Percentiles rank a stretch among this genome's conserved stretches.
These are phyloP conservation scores for Orbilia oligospora DNA, from an alignment of 2,329 filamentous ascomycete species.

Conservation along the genomic window DNA sequence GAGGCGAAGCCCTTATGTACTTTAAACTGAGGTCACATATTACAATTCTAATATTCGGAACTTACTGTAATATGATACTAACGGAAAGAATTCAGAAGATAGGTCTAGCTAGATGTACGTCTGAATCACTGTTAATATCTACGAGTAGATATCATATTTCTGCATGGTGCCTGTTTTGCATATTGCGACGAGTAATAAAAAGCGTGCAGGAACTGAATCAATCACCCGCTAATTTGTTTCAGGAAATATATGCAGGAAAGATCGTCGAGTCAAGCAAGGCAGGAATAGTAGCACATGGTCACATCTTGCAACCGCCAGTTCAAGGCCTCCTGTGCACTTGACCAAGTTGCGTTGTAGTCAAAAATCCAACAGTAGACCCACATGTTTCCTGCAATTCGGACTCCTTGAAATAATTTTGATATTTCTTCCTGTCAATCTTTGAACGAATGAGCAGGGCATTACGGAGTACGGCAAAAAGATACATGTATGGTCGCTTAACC, in stretches of 20 bases:
- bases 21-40: not conserved
- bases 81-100: not conserved
- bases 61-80: not conserved
- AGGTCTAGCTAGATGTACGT: not conserved
- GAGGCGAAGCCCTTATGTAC: not conserved
- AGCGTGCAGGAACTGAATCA: not conserved
- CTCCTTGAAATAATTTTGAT: not conserved
- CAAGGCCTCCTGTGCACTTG: not conserved
- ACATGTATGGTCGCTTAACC: slow-evolving; percentile 9
- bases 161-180: not conserved
- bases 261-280: not conserved
- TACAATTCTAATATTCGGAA: not conserved
- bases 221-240: not conserved
- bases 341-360: not conserved
- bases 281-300: not conserved
- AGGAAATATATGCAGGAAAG: not conserved
- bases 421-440: not conserved
- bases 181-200: not conserved
- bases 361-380: slow-evolving; percentile 8
- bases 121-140: not conserved
- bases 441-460: not conserved
- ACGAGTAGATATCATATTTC: not conserved
- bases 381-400: not conserved
- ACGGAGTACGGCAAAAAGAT: not conserved
- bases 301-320: not conserved